Evolutionary conservation across 2,329 filamentous ascomycete species (phyloP), one percentile per base, ranked within the genome.

Genomic region (Dendryphion nanum): DNA sequence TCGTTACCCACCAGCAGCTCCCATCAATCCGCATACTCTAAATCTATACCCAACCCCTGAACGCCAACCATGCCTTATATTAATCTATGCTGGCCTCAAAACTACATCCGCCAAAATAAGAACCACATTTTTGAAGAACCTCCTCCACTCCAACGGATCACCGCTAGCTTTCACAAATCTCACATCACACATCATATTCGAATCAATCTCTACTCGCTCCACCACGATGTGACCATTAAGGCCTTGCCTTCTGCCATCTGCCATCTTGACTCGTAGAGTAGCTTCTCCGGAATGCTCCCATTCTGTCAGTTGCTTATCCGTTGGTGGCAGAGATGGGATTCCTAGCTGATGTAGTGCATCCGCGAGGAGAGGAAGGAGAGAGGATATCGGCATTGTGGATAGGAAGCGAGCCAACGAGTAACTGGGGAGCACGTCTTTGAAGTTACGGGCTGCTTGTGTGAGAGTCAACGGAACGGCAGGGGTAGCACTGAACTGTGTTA

Each of bases 51-150:
- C n/a, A n/a, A n/a, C n/a, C n/a, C n/a, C n/a, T n/a, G n/a, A n/a
- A n/a, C n/a, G n/a, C n/a, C n/a, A n/a, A n/a, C n/a, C n/a, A n/a
- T n/a, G n/a, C n/a, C n/a, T n/a, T n/a, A 8, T 26, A 26, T 26
- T n/a, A 8, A 8, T 30, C 29, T 30, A 30, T 3, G 44, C 47
- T 21, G 63, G 62, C 45, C 61, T 61, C 45, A 70, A 86, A 30
- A 97, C 83, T 6, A 82, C 89, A 60, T 95, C 89, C 59, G 87
- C 87, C 69, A 90, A 94, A 43, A 91, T 73, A 47, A 94, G 75
- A 19, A 87, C 87, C n/a, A 96, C 79, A 66, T 89, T 90, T 70
- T 98, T 98, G 75, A 98, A 98, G 63, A 98, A 89, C 21, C 93
- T 76, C 44, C 93, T 80, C 93, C 94, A 98, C 71, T 97, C 91